Conservation (phyloP, 1,284 basidiomycete species). For the Volvariella volvacea region DNA sequence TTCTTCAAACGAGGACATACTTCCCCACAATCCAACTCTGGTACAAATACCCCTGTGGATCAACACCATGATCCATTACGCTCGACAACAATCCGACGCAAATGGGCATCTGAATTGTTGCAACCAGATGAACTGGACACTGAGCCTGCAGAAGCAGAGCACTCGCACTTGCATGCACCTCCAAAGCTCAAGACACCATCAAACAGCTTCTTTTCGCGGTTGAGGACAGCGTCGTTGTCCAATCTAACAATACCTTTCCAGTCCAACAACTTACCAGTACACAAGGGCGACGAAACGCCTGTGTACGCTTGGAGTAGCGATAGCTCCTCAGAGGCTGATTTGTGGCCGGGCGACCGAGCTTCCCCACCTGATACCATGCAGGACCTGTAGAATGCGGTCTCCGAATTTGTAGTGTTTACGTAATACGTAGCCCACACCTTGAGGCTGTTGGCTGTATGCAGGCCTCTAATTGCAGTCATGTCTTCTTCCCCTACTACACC, state of each 20-base stretch:
- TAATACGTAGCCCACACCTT: no score
- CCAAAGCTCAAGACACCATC: slow-evolving; percentile 7
- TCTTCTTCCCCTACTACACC: background rate
- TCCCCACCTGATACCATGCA: no score
- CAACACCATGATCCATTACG: slow-evolving; percentile 28
- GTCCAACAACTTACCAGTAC: slow-evolving; percentile 23
- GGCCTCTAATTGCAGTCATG: background rate
- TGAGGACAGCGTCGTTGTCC: slow-evolving; percentile 47
- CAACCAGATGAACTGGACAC: slow-evolving; percentile 2
- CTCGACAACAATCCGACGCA: slow-evolving; percentile 34
- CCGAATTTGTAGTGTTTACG: no score
- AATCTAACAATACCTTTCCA: slow-evolving; percentile 40
- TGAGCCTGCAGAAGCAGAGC: slow-evolving; percentile 5
- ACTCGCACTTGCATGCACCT: slow-evolving; percentile 1
- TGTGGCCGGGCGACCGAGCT: background rate
- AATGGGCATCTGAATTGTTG: slow-evolving; percentile 39
- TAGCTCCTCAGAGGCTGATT: slow-evolving; percentile 57
- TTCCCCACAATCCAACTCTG: background rate
- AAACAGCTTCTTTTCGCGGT: slow-evolving; percentile 32
- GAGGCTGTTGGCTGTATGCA: no score
- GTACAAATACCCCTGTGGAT: slow-evolving; percentile 11
- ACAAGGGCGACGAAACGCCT: slow-evolving; percentile 18
- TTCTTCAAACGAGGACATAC: slow-evolving; percentile 33
- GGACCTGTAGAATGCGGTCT: no score
- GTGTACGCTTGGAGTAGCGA: slow-evolving; percentile 57